Evolutionary conservation across 148 eudicot species (phyloP).

Genomic region (Silene latifolia): DNA sequence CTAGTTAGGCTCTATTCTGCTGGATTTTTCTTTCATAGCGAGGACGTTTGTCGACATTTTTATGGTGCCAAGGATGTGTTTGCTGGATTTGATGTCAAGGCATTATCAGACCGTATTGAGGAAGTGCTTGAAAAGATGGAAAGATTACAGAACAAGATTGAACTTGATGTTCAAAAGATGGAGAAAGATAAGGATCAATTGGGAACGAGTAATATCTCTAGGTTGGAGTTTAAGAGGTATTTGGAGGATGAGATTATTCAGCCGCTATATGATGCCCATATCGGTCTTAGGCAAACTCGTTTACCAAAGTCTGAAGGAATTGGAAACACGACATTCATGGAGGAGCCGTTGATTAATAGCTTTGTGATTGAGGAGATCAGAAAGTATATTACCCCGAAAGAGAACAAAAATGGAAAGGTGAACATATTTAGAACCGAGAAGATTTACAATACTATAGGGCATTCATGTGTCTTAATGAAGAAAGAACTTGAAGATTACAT

Average conservation of each 20-base stretch:
- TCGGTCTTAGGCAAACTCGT: conserved; percentile 80
- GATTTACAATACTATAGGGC: conserved; percentile 85
- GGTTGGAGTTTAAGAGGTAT: conserved; percentile 61
- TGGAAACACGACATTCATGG: conserved; percentile 40
- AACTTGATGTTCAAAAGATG: conserved; percentile 57
- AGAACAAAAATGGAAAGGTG: conserved; percentile 57
- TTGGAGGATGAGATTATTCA: conserved; percentile 72
- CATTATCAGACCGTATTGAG: conserved; percentile 53
- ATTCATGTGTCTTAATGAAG: conserved; percentile 76
- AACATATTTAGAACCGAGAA: conserved; percentile 61
- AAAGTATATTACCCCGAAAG: conserved; percentile 91
- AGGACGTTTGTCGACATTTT: conserved; percentile 76
- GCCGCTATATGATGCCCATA: conserved; percentile 83
- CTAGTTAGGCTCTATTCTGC: conserved; percentile 66
- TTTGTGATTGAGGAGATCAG: conserved; percentile 87
- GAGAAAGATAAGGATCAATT: conserved; percentile 47
- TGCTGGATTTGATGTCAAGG: conserved; percentile 52
- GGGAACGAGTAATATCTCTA: conserved; percentile 38
- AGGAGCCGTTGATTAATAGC: conserved; percentile 77
- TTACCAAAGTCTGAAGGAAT: conserved; percentile 48
- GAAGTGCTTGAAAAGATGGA: conserved; percentile 88
- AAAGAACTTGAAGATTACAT: conserved; percentile 79
- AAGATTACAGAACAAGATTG: conserved; percentile 65
- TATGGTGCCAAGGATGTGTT: conserved; percentile 37
- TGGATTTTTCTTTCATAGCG: conserved; percentile 68